These are phyloP conservation scores for Aethionema arabicum DNA, from an alignment of 345 rosid species.

Conservation along the genomic window DNA sequence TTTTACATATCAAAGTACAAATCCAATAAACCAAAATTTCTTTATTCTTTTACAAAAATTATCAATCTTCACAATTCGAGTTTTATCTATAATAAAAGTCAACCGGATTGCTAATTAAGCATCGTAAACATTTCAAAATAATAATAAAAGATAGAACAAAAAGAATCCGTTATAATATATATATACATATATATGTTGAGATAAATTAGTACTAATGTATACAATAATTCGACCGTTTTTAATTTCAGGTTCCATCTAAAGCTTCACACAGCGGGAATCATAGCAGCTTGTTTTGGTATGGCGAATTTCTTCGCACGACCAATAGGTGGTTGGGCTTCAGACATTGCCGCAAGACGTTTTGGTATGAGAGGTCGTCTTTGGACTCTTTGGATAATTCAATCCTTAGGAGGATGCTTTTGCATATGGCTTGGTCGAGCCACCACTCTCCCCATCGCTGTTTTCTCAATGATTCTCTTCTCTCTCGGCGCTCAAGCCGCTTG, in stretches of 20 bases:
- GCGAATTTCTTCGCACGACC: constrained; percentile 78
- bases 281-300: constrained; percentile 86
- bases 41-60: no score
- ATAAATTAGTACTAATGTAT: neutral
- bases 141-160: no score
- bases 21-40: no score
- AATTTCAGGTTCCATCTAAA: constrained; percentile 63
- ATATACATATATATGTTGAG: no score
- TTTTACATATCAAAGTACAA: no score
- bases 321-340: constrained; percentile 74
- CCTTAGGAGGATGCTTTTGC: constrained; percentile 71
- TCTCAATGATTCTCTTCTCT: constrained; percentile 77
- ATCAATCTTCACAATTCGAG: no score
- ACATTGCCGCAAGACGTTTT: constrained; percentile 50
- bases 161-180: no score
- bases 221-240: constrained; percentile 3
- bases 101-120: no score
- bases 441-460: constrained; percentile 57
- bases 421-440: constrained; percentile 73
- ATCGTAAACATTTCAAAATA: no score
- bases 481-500: constrained; percentile 88
- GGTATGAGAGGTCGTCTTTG: constrained; percentile 91
- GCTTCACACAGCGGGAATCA: constrained; percentile 73
- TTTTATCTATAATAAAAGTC: no score
- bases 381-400: constrained; percentile 72